Conservation (phyloP, 148 eudicot species). For the Vaccinium corymbosum region DNA sequence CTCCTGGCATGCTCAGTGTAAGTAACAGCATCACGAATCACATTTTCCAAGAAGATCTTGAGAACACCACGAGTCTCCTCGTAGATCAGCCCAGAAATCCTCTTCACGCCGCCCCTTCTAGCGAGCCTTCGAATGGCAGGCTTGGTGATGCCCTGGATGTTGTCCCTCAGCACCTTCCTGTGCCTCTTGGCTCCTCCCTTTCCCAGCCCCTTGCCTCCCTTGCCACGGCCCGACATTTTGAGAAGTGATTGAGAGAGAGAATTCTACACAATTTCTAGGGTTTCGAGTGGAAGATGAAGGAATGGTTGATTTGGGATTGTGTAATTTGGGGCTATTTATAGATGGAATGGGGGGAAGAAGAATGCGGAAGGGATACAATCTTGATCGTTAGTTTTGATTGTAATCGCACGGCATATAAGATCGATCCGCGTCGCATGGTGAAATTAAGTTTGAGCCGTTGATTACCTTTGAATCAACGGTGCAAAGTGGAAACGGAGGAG, state of each 20-base stretch:
- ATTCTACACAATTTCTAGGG: background rate
- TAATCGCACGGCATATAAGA: slow-evolving; percentile 16
- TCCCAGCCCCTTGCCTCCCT: slow-evolving; percentile 50
- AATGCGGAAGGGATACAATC: background rate
- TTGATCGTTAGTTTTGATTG: background rate
- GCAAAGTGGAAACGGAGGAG: background rate
- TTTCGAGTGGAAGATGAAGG: background rate
- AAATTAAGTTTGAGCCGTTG: slow-evolving; percentile 8
- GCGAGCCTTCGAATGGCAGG: slow-evolving; percentile 43
- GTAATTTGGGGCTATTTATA: slow-evolving; percentile 1
- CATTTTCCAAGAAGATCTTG: slow-evolving; percentile 45
- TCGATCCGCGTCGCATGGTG: slow-evolving; percentile 18
- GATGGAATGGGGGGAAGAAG: background rate
- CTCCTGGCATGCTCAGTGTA: slow-evolving; percentile 48
- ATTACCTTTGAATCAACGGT: slow-evolving; percentile 14
- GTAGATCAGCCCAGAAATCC: slow-evolving; percentile 42
- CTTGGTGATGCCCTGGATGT: slow-evolving; percentile 51
- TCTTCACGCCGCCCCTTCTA: slow-evolving; percentile 44
- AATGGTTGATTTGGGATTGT: background rate
- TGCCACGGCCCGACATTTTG: slow-evolving; percentile 47
- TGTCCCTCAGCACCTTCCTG: slow-evolving; percentile 41
- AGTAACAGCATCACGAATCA: slow-evolving; percentile 44
- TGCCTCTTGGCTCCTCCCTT: slow-evolving; percentile 53
- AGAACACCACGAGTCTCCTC: slow-evolving; percentile 48
- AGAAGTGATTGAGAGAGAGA: background rate